Base-by-base conservation (phyloP, 495 filamentous ascomycete species). In the Bombardia bombarda region DNA sequence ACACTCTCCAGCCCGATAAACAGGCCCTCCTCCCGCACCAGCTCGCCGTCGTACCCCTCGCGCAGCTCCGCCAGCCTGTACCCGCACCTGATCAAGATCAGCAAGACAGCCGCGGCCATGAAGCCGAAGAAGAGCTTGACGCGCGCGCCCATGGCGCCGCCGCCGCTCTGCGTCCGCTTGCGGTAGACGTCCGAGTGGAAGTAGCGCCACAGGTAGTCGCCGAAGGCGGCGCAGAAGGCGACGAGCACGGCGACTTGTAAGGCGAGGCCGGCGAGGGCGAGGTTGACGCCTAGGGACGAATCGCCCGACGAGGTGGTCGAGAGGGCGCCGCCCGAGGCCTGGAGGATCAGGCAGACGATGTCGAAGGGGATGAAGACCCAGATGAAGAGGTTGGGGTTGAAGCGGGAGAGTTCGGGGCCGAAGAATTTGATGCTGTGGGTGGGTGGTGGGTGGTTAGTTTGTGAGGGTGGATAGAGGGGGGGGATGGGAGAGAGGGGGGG, bases 301-400 rank as follows among this genome's bases (percentile, higher is more conserved):
- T 31, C 17, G n/a, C 59, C 57, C 1, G 45, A 37, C 4, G 54
- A 50, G 3, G 37, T 23, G 1, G 66, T 60, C 8, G 66, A 68
- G 2, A 70, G 32, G 30, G 58, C 74, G 22, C 75, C 75, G 44
- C 75, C 75, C 8, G 57, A 57, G 3, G 66, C 68, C 49, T 79
- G 75, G 0, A 78, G 57, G 30, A 66, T 38, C 5, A 79, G 65
- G 18, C 64, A 70, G 43, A 74, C n/a, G 40, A 75, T 38, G 44
- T 77, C 74, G 61, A 66, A 73, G 26, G 69, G 63, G 52, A 78
- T 72, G 61, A 78, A 76, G 52, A 76, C 61, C 44, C 58, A 66
- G 36, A 68, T 67, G 55, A 77, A 77, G 22, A 66, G 55, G 5
- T 59, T 57, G 3, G 74, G 64, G 16, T 57, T 50, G 51, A 80